Conservation (phyloP, 129 eudicot species). For the Kitagawia praeruptora region DNA sequence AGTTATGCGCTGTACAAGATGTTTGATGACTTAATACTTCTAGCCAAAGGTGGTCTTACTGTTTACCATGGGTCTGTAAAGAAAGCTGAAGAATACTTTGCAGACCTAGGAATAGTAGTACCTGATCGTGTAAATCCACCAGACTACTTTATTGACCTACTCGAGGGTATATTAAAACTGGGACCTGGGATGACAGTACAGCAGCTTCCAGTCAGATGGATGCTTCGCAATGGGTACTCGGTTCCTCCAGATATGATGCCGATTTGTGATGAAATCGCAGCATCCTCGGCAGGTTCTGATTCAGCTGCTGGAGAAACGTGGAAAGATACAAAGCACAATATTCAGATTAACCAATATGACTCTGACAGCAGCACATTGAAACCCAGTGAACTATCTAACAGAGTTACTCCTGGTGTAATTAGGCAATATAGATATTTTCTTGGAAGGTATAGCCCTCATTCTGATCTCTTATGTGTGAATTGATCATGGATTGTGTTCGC, state of each 20-base stretch:
- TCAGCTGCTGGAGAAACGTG: slow-evolving; percentile 40
- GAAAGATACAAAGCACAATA: slow-evolving; percentile 43
- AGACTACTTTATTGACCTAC: slow-evolving; percentile 77
- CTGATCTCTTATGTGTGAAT: not conserved
- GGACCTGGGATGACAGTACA: slow-evolving; percentile 50
- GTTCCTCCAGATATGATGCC: slow-evolving; percentile 93
- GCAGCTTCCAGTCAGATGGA: slow-evolving; percentile 93
- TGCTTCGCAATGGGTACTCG: slow-evolving; percentile 85
- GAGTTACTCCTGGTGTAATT: slow-evolving; percentile 66
- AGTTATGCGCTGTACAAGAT: slow-evolving; percentile 86
- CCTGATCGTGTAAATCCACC: slow-evolving; percentile 96
- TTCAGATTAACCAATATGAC: slow-evolving; percentile 28
- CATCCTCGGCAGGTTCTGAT: slow-evolving; percentile 33
- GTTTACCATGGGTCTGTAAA: slow-evolving; percentile 87
- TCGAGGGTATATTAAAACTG: slow-evolving; percentile 70
- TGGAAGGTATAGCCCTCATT: slow-evolving; percentile 49
- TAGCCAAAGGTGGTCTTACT: slow-evolving; percentile 92
- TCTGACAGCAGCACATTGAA: slow-evolving; percentile 25
- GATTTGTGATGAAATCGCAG: slow-evolving; percentile 49
- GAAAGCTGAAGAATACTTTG: slow-evolving; percentile 82
- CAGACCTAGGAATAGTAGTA: slow-evolving; percentile 63
- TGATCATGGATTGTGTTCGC: slow-evolving; percentile 1
- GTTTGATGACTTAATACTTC: slow-evolving; percentile 94
- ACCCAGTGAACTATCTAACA: slow-evolving; percentile 50
- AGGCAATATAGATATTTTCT: slow-evolving; percentile 79